Conservation (phyloP, 495 filamentous ascomycete genomes). For the Tirmania nivea region DNA sequence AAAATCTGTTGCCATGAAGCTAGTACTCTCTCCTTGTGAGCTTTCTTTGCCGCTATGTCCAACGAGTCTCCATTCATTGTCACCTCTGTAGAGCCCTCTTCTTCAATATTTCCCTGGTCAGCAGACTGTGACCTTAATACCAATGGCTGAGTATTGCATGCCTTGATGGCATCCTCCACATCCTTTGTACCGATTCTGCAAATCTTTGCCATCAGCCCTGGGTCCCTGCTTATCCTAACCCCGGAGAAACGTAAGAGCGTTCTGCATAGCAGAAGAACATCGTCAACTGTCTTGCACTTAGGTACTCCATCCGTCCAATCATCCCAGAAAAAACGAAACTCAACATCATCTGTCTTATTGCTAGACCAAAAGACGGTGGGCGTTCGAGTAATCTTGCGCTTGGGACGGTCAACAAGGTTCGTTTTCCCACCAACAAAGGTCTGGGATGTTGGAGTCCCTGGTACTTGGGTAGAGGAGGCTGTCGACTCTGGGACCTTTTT, state of each 20-base stretch:
- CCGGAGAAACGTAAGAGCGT: slow-evolving; percentile 69
- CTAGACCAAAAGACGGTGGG: slow-evolving; percentile 17
- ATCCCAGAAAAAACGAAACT: slow-evolving; percentile 86
- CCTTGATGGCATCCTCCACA: slow-evolving; percentile 33
- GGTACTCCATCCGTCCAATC: slow-evolving; percentile 91
- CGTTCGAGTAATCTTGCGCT: slow-evolving; percentile 18
- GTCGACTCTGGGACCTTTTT: neutral
- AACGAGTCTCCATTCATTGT: slow-evolving; percentile 3
- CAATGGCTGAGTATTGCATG: neutral
- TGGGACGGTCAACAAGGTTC: slow-evolving; percentile 7
- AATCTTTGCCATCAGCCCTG: slow-evolving; percentile 53
- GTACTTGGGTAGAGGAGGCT: neutral
- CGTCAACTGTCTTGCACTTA: slow-evolving; percentile 69
- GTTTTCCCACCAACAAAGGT: neutral
- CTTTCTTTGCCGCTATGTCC: neutral
- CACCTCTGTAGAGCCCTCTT: slow-evolving; percentile 23
- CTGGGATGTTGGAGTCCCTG: neutral
- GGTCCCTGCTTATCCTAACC: slow-evolving; percentile 69
- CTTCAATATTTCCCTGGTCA: neutral
- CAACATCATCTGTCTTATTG: slow-evolving; percentile 16
- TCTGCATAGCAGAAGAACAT: slow-evolving; percentile 69
- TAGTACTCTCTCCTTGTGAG: slow-evolving; percentile 29
- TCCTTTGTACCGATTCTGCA: slow-evolving; percentile 60
- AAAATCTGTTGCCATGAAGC: slow-evolving; percentile 60
- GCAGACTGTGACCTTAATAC: neutral